Base-by-base conservation (phyloP, 164 flowering plant species). In the Piper longum region DNA sequence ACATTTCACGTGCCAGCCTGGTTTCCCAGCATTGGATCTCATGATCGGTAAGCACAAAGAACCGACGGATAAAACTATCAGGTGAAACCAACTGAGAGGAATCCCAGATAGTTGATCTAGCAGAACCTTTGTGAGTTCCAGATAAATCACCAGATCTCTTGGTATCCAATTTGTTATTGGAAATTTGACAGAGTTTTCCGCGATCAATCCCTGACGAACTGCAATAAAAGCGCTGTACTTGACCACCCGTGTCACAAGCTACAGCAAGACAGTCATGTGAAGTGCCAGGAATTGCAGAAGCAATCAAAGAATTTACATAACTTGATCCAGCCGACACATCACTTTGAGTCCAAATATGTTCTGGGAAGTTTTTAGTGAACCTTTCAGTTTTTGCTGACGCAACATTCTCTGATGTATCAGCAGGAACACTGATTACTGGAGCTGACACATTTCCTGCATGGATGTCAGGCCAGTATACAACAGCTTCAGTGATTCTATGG, bases 21-120 rank as follows among this genome's bases (percentile, higher is more conserved):
- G 85, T 60, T 40, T 16, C 63, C 65, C 81, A 87, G 74, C 98
- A 92, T 45, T 80, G 91, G 61, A 89, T 82, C 73, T 89, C 91
- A 72, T 78, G 78, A 73, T 86, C 85, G 11, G 93, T 89, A 70
- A 92, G 68, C 51, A 88, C 67, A 62, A 88, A 79, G 63, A 92
- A 89, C 71, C 88, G 76, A 63, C 84, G 64, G 56, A 66, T 62
- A 18, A 72, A 63, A 61, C 80, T 79, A 44, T 67, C 73, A 11
- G 66, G 36, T 2, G 71, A 62, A 68, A 54, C 52, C 55, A 18
- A 14, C 40, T 70, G 66, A 16, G 44, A 62, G 67, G 63, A 71
- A 58, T 82, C 80, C 98, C 98, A 88, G 41, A 71, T 65, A 59
- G 89, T 76, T 60, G 97, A 85, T 78, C 90, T 84, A n/a, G 88